Conservation (phyloP, 2,329 filamentous ascomycete genomes). For the Nothophoma quercina region DNA sequence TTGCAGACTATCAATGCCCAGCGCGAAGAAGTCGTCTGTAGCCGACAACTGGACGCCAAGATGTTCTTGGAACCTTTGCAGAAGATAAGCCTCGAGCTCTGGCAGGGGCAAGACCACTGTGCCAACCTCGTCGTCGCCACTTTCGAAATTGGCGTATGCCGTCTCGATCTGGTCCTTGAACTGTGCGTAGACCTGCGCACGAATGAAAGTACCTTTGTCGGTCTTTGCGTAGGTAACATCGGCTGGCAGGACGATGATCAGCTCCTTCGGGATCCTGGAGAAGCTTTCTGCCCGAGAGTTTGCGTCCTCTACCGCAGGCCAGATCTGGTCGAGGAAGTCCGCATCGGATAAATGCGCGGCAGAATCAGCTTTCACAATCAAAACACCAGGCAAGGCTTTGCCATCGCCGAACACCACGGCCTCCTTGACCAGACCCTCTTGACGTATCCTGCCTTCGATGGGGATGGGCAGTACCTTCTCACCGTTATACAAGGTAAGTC, state of each 20-base stretch:
- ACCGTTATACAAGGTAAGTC: conserved; percentile 58
- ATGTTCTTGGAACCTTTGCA: conserved; percentile 27
- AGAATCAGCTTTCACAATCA: conserved; percentile 61
- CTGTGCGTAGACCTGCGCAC: conserved; percentile 58
- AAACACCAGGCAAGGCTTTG: conserved; percentile 60
- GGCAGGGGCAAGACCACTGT: conserved; percentile 35
- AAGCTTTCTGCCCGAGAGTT: conserved; percentile 62
- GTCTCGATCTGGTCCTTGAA: conserved; percentile 59
- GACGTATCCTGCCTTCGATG: conserved; percentile 63
- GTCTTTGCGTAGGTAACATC: conserved; percentile 60
- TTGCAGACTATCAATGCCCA: conserved; percentile 66
- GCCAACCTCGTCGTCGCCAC: conserved; percentile 26
- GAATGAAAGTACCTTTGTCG: conserved; percentile 66
- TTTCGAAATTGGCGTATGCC: conserved; percentile 49
- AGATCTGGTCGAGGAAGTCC: conserved; percentile 58
- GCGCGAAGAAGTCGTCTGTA: conserved; percentile 64
- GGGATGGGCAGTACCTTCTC: conserved; percentile 59
- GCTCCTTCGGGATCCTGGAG: conserved; percentile 60
- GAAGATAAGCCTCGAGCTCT: conserved; percentile 44
- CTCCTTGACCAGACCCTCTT: conserved; percentile 62
- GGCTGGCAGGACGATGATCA: conserved; percentile 59
- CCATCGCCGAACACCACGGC: conserved; percentile 66
- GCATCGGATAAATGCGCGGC: conserved; percentile 52
- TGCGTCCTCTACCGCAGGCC: conserved; percentile 59
- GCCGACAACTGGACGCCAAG: conserved; percentile 29